A percentile compares a stretch with the other conserved stretches of the same genome.
These are phyloP conservation scores for Fragilariopsis cylindrus DNA, from an alignment of 108 stramenopile species.

Conservation along the genomic window DNA sequence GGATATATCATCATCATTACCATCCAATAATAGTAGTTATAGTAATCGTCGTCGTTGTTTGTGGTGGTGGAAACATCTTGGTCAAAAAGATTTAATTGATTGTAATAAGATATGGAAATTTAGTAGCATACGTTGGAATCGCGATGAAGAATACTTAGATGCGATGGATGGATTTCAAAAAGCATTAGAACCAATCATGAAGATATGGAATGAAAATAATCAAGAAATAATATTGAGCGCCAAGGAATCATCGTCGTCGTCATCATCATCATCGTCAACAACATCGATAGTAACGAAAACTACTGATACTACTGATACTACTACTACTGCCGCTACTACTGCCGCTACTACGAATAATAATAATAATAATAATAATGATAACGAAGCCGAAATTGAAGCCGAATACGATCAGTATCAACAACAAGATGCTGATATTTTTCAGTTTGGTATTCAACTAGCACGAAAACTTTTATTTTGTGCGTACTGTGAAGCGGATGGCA, in stretches of 20 bases:
- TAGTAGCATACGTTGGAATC: slow-evolving; percentile 34
- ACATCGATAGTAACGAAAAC: background rate
- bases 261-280: background rate
- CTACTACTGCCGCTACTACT: too few relatives aligned
- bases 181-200: slow-evolving; percentile 29
- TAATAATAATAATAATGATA: too few relatives aligned
- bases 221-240: background rate
- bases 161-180: slow-evolving; percentile 60
- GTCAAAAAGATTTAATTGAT: background rate
- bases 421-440: too few relatives aligned
- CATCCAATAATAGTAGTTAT: slow-evolving; percentile 3
- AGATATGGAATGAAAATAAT: slow-evolving; percentile 9
- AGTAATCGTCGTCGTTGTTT: background rate
- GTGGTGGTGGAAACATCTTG: slow-evolving; percentile 13
- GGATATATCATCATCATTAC: slow-evolving; percentile 2
- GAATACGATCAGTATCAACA: too few relatives aligned
- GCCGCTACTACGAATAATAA: too few relatives aligned
- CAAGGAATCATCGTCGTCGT: too few relatives aligned
- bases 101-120: slow-evolving; percentile 17
- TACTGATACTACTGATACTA: background rate
- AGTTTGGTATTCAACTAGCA: slow-evolving; percentile 24
- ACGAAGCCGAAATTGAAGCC: too few relatives aligned
- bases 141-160: slow-evolving; percentile 44
- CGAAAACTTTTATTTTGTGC: slow-evolving; percentile 51
- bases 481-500: slow-evolving; percentile 63